Evolutionary conservation across 768 basidiomycete genomes (phyloP), one percentile per base, ranked within the genome.

Genomic region (Boletus sp.): DNA sequence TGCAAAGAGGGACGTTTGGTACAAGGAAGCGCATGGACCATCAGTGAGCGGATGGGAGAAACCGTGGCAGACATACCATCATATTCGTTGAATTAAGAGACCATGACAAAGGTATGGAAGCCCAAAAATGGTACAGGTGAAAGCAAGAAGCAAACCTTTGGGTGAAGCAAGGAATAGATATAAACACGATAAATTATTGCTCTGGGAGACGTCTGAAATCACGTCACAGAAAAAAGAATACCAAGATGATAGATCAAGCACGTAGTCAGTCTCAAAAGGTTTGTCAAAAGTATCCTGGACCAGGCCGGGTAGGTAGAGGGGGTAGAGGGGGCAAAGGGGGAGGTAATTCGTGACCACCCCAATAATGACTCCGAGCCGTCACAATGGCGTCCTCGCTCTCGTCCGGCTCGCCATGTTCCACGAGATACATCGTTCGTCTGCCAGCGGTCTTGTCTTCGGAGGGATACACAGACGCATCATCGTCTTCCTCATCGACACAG

Each of bases 381-480:
- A 58, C 59, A 11, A 63, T 23, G 39, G 61, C 63, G 34, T 70
- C 64, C 9, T 49, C 62, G 2, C 48, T 56, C 33, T 65, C 69
- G n/a, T 59, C 64, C 19, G 38, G 15, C 32, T 57, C 66, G 1
- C 63, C 69, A 32, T 72, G 53, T 21, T 70, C 70, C 32, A 70
- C 8, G 23, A 70, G 64, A 49, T 70, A 70, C 69, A 70, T 70
- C 15, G 70, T 70, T 45, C 70, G 67, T 46, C 70, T 64, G 5
- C 69, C 70, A 19, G 69, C 69, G 2, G 69, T 70, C 54, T 72
- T 58, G 29, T 70, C 69, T 21, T 66, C 68, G 19, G 68, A 57
- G 11, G 68, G 54, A 49, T 69, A 69, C 14, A 66, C 17, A 25
- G 70, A 70, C 3, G 60, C 69, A 45, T 70, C 70, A 34, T 72